phyloP scores from a whole-genome alignment of 768 basidiomycete genomes.

The Lyophyllum shimeji region DNA sequence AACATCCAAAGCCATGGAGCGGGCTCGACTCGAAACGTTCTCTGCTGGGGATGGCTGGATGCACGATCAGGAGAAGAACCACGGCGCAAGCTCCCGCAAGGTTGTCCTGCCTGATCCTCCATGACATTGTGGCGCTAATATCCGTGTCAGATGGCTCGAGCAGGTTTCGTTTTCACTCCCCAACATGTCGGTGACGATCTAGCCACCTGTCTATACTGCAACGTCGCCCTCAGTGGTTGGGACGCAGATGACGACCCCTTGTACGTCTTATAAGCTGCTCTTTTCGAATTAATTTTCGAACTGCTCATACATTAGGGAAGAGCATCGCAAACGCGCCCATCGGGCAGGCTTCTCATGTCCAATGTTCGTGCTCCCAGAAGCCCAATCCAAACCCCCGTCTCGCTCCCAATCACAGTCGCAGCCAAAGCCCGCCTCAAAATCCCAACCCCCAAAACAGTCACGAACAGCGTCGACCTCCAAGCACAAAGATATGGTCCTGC shows the following conservation, averaged over 20 bases:
- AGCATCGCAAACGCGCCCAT: constrained; percentile 68
- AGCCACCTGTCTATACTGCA: constrained; percentile 85
- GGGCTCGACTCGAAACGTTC: constrained; percentile 71
- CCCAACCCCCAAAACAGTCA: constrained; percentile 23
- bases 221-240: constrained; percentile 81
- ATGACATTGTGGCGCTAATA: neutral
- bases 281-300: constrained; percentile 7
- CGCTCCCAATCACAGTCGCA: constrained; percentile 20
- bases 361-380: constrained; percentile 33
- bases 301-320: constrained; percentile 45
- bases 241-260: constrained; percentile 82
- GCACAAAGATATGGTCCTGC: constrained; percentile 35
- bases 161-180: constrained; percentile 85
- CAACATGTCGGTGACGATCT: constrained; percentile 70
- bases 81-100: constrained; percentile 72
- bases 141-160: constrained; percentile 72
- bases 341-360: constrained; percentile 44
- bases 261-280: constrained; percentile 48
- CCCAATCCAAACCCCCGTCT: constrained; percentile 22
- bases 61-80: constrained; percentile 60
- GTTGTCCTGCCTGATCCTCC: constrained; percentile 28
- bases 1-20: constrained; percentile 65
- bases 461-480: constrained; percentile 27
- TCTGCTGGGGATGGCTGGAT: constrained; percentile 57
- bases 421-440: constrained; percentile 29